Evolutionary conservation across 768 basidiomycete species (phyloP).

Genomic region (Cantharellus cinnabarinus): DNA sequence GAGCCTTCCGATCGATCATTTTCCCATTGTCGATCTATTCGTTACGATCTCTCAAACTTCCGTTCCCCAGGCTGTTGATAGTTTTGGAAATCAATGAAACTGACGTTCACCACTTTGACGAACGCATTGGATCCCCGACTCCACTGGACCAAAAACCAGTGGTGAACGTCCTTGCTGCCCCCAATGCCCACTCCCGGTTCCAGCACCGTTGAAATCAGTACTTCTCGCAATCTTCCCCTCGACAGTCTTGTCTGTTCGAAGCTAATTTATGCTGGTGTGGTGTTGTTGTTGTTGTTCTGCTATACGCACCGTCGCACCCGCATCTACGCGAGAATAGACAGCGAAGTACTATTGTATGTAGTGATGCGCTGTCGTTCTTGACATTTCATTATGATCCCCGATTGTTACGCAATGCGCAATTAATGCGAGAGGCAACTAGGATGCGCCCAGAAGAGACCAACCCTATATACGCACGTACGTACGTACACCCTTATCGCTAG

Average conservation of each 20-base stretch:
- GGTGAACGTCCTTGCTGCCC: slow-evolving; percentile 11
- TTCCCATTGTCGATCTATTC: slow-evolving; percentile 7
- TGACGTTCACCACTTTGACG: background rate
- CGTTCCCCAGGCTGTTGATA: background rate
- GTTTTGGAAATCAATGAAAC: background rate
- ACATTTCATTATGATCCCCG: too few species aligned
- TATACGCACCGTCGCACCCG: too few species aligned
- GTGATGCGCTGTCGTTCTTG: too few species aligned
- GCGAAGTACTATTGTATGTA: too few species aligned
- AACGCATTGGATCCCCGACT: background rate
- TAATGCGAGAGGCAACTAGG: too few species aligned
- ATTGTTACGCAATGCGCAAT: too few species aligned
- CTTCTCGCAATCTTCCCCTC: slow-evolving; percentile 9
- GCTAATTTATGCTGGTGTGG: too few species aligned
- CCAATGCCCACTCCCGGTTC: slow-evolving; percentile 9
- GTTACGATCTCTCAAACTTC: background rate
- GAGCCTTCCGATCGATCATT: slow-evolving; percentile 14
- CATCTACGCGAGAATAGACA: too few species aligned
- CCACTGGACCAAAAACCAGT: background rate
- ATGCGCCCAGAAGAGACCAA: too few species aligned
- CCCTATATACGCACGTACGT: too few species aligned
- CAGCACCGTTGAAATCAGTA: slow-evolving; percentile 1
- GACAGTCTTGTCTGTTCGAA: slow-evolving; percentile 5
- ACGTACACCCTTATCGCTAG: too few species aligned
- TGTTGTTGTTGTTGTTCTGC: too few species aligned